A percentile compares a stretch with the other conserved stretches of the same genome.
These are phyloP conservation scores for Penicillium expansum DNA, from an alignment of 2,329 filamentous ascomycete species.

Conservation along the genomic window DNA sequence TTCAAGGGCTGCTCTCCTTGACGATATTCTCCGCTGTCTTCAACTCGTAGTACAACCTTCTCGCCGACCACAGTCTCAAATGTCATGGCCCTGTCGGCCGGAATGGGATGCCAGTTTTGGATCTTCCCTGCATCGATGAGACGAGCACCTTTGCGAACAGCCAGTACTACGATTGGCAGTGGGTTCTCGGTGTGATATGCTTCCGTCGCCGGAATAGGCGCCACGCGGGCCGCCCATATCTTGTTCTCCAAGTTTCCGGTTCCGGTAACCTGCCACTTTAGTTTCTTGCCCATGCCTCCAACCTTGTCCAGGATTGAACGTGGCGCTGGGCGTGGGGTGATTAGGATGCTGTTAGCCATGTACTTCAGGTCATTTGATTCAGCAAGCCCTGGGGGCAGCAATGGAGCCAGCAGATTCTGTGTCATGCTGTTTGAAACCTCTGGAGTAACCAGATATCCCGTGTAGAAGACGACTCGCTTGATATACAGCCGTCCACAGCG, in stretches of 20 bases:
- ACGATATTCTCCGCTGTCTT: constrained; percentile 59
- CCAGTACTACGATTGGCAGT: constrained; percentile 76
- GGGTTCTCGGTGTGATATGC: constrained; percentile 76
- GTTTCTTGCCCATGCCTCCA: constrained; percentile 79
- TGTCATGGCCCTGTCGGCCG: constrained; percentile 66
- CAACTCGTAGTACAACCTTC: constrained; percentile 78
- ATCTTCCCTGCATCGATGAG: constrained; percentile 80
- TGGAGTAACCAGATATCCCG: constrained; percentile 78
- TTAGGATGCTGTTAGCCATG: constrained; percentile 87
- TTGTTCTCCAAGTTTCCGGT: constrained; percentile 72
- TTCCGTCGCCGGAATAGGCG: constrained; percentile 66
- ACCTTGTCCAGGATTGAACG: constrained; percentile 73
- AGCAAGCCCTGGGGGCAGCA: constrained; percentile 60
- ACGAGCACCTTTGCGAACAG: constrained; percentile 69
- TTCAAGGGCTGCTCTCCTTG: constrained; percentile 56
- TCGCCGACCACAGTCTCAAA: constrained; percentile 85
- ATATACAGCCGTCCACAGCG: constrained; percentile 60
- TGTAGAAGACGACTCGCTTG: constrained; percentile 86
- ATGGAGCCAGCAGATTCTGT: constrained; percentile 56
- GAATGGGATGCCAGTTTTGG: constrained; percentile 75
- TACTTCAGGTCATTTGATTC: constrained; percentile 69
- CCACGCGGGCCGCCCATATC: constrained; percentile 81
- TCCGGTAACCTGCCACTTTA: constrained; percentile 79
- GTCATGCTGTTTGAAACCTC: constrained; percentile 71
- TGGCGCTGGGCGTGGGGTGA: constrained; percentile 73